Evolutionary conservation across 257 asterid genomes (phyloP).

Genomic region (Nicotiana tomentosiformis): DNA sequence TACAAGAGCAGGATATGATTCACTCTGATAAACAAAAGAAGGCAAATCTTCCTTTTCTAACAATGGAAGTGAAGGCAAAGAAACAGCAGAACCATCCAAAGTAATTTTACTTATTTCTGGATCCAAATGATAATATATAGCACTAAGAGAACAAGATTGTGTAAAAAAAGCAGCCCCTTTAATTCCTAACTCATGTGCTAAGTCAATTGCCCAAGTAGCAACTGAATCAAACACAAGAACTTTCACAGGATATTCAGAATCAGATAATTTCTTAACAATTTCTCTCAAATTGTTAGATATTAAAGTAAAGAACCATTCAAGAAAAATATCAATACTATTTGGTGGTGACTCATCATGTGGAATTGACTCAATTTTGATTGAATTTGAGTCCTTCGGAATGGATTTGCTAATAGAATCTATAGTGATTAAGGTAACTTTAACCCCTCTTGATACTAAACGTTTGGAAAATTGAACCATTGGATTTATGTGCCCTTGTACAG

Average conservation of each 20-base stretch:
- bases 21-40: slow-evolving; percentile 12
- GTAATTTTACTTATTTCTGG: slow-evolving; percentile 21
- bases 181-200: slow-evolving; percentile 17
- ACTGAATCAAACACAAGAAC: slow-evolving; percentile 26
- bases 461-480: slow-evolving; percentile 47
- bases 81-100: slow-evolving; percentile 7
- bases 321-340: slow-evolving; percentile 6
- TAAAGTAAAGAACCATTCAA: slow-evolving; percentile 11
- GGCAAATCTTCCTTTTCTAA: slow-evolving; percentile 35
- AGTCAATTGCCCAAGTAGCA: slow-evolving; percentile 18
- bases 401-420: background rate
- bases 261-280: slow-evolving; percentile 14
- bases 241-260: slow-evolving; percentile 7
- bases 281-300: slow-evolving; percentile 10
- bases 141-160: slow-evolving; percentile 33
- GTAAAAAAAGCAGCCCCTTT: slow-evolving; percentile 36
- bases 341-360: slow-evolving; percentile 20
- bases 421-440: slow-evolving; percentile 25
- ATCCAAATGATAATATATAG: slow-evolving; percentile 31
- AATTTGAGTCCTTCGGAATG: background rate
- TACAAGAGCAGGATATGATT: slow-evolving; percentile 13
- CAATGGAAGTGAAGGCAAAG: slow-evolving; percentile 34
- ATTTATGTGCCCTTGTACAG: slow-evolving; percentile 55
- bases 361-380: slow-evolving; percentile 23
- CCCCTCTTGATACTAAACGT: slow-evolving; percentile 30